phyloP scores from a whole-genome alignment of 2,329 filamentous ascomycete species.

The Diaporthe velutina region DNA sequence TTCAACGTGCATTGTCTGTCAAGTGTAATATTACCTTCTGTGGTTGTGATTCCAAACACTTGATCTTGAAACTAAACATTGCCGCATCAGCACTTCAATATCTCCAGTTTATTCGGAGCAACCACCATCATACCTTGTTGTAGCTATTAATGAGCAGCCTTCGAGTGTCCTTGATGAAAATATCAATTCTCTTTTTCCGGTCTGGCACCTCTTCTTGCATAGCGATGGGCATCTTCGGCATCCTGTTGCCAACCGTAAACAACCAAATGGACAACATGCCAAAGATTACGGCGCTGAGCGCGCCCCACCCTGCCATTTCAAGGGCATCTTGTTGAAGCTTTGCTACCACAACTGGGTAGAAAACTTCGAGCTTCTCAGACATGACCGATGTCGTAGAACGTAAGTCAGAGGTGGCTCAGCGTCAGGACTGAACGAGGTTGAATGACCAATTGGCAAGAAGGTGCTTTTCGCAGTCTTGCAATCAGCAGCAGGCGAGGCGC shows the following conservation, averaged over 20 bases:
- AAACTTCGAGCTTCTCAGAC: neutral
- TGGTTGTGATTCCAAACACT: neutral
- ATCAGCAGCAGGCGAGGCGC: neutral
- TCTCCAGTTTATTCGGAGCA: accelerated
- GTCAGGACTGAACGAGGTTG: too few species aligned
- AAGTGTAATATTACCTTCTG: neutral
- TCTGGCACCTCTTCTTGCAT: neutral
- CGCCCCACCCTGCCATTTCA: neutral
- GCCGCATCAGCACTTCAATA: neutral
- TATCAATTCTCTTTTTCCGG: neutral
- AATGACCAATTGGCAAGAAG: too few species aligned
- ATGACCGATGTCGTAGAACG: neutral
- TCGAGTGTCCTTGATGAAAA: constrained; percentile 8
- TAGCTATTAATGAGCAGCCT: neutral
- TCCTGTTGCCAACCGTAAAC: neutral
- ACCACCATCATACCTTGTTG: neutral
- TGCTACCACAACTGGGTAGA: neutral
- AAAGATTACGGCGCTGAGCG: neutral
- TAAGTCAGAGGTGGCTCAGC: neutral
- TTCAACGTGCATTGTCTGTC: too few species aligned
- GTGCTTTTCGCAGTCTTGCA: neutral
- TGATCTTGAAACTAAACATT: neutral
- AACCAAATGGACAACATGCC: neutral
- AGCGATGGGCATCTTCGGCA: neutral
- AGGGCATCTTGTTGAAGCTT: neutral